Evolutionary conservation across 768 basidiomycete genomes (phyloP), one percentile per base, ranked within the genome.

Genomic region (Russula sp.): DNA sequence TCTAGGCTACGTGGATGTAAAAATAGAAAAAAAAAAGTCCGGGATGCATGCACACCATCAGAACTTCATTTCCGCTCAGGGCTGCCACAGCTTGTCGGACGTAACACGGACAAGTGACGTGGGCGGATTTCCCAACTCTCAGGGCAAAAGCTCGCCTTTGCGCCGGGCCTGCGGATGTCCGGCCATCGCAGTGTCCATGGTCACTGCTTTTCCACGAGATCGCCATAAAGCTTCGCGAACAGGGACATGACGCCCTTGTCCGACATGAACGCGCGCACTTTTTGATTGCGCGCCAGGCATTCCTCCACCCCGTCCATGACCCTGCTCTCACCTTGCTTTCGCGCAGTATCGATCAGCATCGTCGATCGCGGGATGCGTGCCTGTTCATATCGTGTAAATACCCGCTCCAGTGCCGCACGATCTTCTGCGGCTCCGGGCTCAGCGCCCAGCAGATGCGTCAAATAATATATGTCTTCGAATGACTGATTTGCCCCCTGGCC

Each of bases 401-500:
- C 61, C 5, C 60, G 58, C 2, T 61, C 63, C 8, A 79, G 73
- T 3, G 58, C 35, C 18, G 67, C 67, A 1, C 70, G 70, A 6
- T 73, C 68, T 32, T 48, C 52, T 32, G 54, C 60, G n/a, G 60
- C 60, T n/a, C 41, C 47, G 14, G 60, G 54, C 66, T 76, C 66
- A 43, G 72, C 63, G 11, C 59, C 52, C 9, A 79, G 72, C 11
- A 76, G 70, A 1, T 69, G 70, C 11, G 72, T 66, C 29, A 79
- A 67, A 59, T 72, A 70, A 59, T 74, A 74, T 29, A 74, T 68
- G 63, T 79, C 78, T 61, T 78, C 77, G 60, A 77, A 73, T 1
- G 78, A 75, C 66, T 78, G 77, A 65, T 78, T 78, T 10, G 78
- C 77, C 34, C 77, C 78, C 69, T 79, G 77, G 1, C 78, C 78